Evolutionary conservation across 306 rosid species (phyloP).

Genomic region (Quercus aquifolioides): DNA sequence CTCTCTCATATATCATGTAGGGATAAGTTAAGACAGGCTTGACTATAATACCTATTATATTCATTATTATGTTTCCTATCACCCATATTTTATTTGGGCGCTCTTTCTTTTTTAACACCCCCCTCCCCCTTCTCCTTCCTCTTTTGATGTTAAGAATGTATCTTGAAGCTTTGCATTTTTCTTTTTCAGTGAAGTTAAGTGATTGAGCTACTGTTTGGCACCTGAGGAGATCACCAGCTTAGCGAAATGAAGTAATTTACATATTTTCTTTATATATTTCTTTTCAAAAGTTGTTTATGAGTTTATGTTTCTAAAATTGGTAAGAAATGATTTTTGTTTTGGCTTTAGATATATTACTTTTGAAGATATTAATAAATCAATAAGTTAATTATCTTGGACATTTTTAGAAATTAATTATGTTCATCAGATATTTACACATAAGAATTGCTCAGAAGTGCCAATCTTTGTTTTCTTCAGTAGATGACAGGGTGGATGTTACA

Average conservation of each 20-base stretch:
- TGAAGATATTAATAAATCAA: neutral
- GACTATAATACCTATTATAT: neutral
- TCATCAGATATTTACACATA: neutral
- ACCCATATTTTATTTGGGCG: too few species aligned
- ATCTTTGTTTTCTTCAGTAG: neutral
- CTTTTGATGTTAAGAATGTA: conserved; percentile 17
- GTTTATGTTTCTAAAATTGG: neutral
- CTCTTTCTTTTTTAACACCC: too few species aligned
- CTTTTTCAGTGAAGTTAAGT: conserved; percentile 43
- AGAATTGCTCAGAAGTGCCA: neutral
- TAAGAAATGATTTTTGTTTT: neutral
- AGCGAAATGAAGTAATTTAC: conserved; percentile 57
- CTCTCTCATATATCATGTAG: neutral
- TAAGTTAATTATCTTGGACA: neutral
- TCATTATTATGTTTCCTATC: neutral
- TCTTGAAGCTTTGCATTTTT: neutral
- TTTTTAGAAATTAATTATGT: neutral
- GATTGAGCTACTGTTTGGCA: conserved; percentile 26
- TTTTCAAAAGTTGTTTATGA: neutral
- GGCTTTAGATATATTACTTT: neutral
- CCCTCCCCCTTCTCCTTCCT: too few species aligned
- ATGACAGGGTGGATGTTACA: neutral
- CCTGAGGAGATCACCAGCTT: conserved; percentile 32
- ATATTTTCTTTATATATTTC: neutral
- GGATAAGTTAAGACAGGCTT: neutral